Conservation (phyloP, 768 basidiomycete species). For the Xanthoconium purpureum region DNA sequence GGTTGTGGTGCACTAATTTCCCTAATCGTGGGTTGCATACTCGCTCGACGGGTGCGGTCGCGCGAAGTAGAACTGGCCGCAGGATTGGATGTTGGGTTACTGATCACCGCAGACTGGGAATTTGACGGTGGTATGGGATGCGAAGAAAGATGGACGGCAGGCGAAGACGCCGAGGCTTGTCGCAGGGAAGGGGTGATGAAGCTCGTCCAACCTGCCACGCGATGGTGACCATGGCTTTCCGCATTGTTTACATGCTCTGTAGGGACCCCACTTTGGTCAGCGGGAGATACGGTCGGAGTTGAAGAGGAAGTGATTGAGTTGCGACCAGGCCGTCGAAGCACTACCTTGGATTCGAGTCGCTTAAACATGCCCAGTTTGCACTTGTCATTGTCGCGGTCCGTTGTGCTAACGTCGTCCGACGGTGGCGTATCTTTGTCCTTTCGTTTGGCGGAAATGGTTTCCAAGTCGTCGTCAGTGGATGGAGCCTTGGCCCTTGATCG, state of each 20-base stretch:
- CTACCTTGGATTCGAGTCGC: slow-evolving; percentile 48
- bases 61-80: slow-evolving; percentile 46
- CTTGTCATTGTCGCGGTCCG: slow-evolving; percentile 37
- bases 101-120: slow-evolving; percentile 45
- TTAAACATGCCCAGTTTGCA: slow-evolving; percentile 45
- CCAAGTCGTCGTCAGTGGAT: slow-evolving; percentile 39
- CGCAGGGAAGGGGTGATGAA: slow-evolving; percentile 66
- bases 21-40: slow-evolving; percentile 30
- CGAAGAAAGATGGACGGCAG: slow-evolving; percentile 63
- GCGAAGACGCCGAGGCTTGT: slow-evolving; percentile 72
- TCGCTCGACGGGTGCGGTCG: slow-evolving; percentile 43
- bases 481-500: slow-evolving; percentile 48
- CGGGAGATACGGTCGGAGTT: slow-evolving; percentile 37
- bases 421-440: slow-evolving; percentile 40
- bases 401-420: slow-evolving; percentile 31
- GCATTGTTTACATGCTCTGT: slow-evolving; percentile 35
- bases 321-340: slow-evolving; percentile 45
- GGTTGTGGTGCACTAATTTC: slow-evolving; percentile 43
- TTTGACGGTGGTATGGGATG: slow-evolving; percentile 53
- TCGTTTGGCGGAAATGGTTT: slow-evolving; percentile 42
- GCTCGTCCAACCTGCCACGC: slow-evolving; percentile 52
- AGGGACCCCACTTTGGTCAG: slow-evolving; percentile 20
- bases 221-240: slow-evolving; percentile 38
- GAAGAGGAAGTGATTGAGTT: slow-evolving; percentile 38
- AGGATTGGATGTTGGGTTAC: slow-evolving; percentile 47